Percentiles rank a stretch among this genome's conserved stretches.
These are phyloP conservation scores for Alternaria gansuensis DNA, from an alignment of 2,329 filamentous ascomycete genomes.

Conservation along the genomic window DNA sequence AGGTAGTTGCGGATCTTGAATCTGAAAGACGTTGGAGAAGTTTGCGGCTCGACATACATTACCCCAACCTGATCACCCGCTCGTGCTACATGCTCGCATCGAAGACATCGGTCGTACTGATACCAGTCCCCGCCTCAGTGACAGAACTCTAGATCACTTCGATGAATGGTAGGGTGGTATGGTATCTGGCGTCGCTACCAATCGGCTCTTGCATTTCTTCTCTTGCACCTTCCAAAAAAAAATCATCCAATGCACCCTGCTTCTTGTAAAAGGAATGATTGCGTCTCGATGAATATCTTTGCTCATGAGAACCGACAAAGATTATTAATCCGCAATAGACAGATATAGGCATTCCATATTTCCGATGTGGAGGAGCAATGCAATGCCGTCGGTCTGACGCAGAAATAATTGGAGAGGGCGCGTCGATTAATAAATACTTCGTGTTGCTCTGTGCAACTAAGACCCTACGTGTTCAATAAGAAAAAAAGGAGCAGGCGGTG, in stretches of 20 bases:
- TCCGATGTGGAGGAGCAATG: neutral
- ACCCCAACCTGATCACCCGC: neutral
- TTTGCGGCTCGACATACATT: neutral
- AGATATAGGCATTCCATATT: neutral
- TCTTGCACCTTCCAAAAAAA: neutral
- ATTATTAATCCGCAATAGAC: neutral
- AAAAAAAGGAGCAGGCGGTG: conserved; percentile 12
- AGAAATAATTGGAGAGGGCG: neutral
- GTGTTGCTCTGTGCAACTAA: neutral
- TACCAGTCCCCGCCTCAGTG: neutral
- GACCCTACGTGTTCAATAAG: conserved; percentile 4
- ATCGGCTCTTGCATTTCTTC: neutral
- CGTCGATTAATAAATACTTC: neutral
- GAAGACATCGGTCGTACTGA: neutral
- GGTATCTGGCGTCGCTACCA: neutral
- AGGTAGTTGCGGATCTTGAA: neutral
- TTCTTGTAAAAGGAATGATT: too few relatives aligned
- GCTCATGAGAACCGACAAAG: too few relatives aligned
- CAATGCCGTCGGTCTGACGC: neutral
- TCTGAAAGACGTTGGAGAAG: neutral
- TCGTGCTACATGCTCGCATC: neutral
- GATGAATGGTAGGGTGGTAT: neutral
- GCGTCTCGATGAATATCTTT: too few relatives aligned
- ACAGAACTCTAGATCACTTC: too few relatives aligned
- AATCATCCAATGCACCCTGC: neutral